A percentile compares a stretch with the other conserved stretches of the same genome.
Evolutionary conservation across 805 yeast species (phyloP).

Genomic region (Suhomyces sp.): DNA sequence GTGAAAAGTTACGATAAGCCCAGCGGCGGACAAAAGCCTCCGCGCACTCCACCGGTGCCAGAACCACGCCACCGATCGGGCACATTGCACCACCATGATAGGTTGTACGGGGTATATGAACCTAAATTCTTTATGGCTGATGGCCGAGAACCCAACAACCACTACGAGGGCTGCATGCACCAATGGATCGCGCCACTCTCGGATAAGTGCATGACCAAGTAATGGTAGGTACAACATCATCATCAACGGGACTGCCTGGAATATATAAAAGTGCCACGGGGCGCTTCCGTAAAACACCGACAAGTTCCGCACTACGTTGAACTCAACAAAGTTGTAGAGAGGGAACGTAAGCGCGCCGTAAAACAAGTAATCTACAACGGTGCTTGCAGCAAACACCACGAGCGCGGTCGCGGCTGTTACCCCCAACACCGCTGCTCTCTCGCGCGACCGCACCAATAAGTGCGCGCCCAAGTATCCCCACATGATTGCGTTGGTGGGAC

Average conservation of each 20-base stretch:
- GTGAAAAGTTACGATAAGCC: conserved; percentile 25
- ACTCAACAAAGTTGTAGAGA: conserved; percentile 63
- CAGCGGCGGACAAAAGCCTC: neutral
- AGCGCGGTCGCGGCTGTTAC: conserved; percentile 19
- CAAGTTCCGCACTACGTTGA: conserved; percentile 70
- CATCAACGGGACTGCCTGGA: conserved; percentile 80
- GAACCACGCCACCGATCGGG: conserved; percentile 18
- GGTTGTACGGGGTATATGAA: conserved; percentile 88
- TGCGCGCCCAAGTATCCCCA: conserved; percentile 65
- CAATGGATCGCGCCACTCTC: conserved; percentile 13
- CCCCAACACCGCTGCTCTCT: neutral
- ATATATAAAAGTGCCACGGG: conserved; percentile 79
- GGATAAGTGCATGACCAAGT: conserved; percentile 28
- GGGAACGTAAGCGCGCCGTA: conserved; percentile 62
- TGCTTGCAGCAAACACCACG: conserved; percentile 35
- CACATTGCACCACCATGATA: conserved; percentile 51
- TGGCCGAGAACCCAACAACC: conserved; percentile 54
- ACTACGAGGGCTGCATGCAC: conserved; percentile 39
- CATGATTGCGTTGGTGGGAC: conserved; percentile 81
- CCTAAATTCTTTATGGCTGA: conserved; percentile 87
- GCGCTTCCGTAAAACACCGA: conserved; percentile 83
- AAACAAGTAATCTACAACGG: conserved; percentile 54
- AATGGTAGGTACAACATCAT: conserved; percentile 66
- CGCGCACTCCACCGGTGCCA: neutral
- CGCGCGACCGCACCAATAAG: conserved; percentile 8